These are phyloP conservation scores for Sporothrix brasiliensis DNA, from an alignment of 2,329 filamentous ascomycete genomes.

Conservation along the genomic window DNA sequence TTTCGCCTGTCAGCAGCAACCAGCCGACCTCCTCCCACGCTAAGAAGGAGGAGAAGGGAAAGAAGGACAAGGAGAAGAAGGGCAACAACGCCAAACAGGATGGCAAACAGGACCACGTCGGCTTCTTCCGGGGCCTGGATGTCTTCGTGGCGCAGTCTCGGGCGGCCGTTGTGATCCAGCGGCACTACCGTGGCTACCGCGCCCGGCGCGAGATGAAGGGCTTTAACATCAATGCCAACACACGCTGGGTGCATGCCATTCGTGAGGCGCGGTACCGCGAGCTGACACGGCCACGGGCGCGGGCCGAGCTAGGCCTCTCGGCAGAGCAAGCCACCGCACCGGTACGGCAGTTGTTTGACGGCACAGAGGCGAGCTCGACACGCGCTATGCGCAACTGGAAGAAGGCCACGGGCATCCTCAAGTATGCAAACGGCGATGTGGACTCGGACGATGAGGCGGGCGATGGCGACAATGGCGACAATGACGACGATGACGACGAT, in stretches of 20 bases:
- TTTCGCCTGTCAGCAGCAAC: not conserved
- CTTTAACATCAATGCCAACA: slow-evolving; percentile 67
- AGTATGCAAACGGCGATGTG: slow-evolving; percentile 63
- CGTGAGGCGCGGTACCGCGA: slow-evolving; percentile 60
- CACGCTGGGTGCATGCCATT: slow-evolving; percentile 70
- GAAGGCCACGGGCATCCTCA: slow-evolving; percentile 69
- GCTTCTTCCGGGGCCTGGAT: slow-evolving; percentile 32
- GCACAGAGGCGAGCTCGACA: not conserved
- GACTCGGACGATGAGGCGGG: slow-evolving; percentile 40
- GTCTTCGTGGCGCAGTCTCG: slow-evolving; percentile 41
- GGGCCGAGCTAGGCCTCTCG: slow-evolving; percentile 34
- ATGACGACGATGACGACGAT: slow-evolving; percentile 22
- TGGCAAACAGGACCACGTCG: not conserved
- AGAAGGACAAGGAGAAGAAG: not conserved
- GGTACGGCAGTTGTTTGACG: not conserved
- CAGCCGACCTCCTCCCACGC: not conserved
- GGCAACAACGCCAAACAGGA: not conserved
- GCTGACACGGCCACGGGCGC: slow-evolving; percentile 51
- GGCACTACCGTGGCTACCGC: slow-evolving; percentile 77
- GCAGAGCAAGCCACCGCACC: not conserved
- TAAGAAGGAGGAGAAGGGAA: not conserved
- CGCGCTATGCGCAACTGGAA: slow-evolving; percentile 72
- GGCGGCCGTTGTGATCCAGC: slow-evolving; percentile 64
- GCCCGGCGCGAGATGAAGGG: slow-evolving; percentile 71
- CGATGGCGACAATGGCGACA: slow-evolving; percentile 21